Percentiles rank a stretch among this genome's conserved stretches.
phyloP scores from a whole-genome alignment of 2,329 filamentous ascomycete genomes.

The Fusarium lateritium region DNA sequence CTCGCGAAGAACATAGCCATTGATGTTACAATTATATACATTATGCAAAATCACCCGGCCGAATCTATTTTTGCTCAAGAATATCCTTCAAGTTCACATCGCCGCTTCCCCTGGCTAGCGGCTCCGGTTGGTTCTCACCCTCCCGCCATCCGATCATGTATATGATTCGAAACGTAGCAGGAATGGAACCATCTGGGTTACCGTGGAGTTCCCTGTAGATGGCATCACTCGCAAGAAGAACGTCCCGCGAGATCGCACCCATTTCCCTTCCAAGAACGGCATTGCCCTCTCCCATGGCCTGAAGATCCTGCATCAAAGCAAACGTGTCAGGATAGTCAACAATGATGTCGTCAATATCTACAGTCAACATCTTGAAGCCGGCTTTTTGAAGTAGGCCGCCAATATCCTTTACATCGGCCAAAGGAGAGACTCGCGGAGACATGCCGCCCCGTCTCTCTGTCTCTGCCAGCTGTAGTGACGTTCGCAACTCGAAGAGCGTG shows the following conservation, averaged over 20 bases:
- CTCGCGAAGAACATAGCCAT: neutral
- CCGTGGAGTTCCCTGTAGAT: slow-evolving; percentile 93
- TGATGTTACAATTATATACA: slow-evolving; percentile 34
- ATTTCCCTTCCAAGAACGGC: slow-evolving; percentile 88
- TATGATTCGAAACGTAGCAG: slow-evolving; percentile 94
- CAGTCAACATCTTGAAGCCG: slow-evolving; percentile 95
- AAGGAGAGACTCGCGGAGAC: slow-evolving; percentile 88
- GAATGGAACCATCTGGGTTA: slow-evolving; percentile 81
- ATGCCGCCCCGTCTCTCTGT: slow-evolving; percentile 93
- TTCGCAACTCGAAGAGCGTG: slow-evolving; percentile 92
- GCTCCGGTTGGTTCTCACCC: slow-evolving; percentile 82
- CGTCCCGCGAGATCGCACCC: slow-evolving; percentile 83
- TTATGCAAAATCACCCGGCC: slow-evolving; percentile 10
- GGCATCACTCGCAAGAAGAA: slow-evolving; percentile 86
- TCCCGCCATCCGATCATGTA: slow-evolving; percentile 99
- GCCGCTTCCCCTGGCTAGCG: slow-evolving; percentile 86
- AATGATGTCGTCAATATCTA: slow-evolving; percentile 97
- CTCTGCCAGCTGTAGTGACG: slow-evolving; percentile 92
- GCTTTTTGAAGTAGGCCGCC: slow-evolving; percentile 88
- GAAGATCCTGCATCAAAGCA: slow-evolving; percentile 91
- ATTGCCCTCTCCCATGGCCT: slow-evolving; percentile 96
- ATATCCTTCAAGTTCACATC: slow-evolving; percentile 92
- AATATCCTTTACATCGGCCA: slow-evolving; percentile 93
- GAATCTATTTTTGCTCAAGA: slow-evolving; percentile 62
- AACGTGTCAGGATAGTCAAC: slow-evolving; percentile 94